Evolutionary conservation across 2,329 filamentous ascomycete genomes (phyloP), one percentile per base, ranked within the genome.

Genomic region (Calonectria pseudoreteaudii): DNA sequence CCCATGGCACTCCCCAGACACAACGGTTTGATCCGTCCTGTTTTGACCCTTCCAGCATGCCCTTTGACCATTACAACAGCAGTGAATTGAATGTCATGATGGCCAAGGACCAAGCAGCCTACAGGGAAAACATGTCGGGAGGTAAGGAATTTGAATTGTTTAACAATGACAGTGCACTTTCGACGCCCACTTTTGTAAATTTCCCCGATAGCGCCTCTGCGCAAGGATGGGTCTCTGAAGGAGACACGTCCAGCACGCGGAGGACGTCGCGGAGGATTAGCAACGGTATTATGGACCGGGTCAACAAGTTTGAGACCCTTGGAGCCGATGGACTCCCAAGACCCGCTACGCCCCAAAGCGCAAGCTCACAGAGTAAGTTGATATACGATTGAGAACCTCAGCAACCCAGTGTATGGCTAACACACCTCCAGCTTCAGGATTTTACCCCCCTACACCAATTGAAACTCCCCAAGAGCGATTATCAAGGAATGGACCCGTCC

Each of bases 361-460:
- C 93, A 84, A 90, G 90, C 84, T 87, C 85, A 80, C 86, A 86
- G 79, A 87, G 93, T 94, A 86, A 86, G 91, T 79, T 60, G 52
- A 10, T 41, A n/a, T 18, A 18, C 8, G 16, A 20, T 4, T 31
- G 30, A 28, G 49, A 49, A 30, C 38, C 28, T 16, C 38, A 16
- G 26, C 50, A 38, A 28, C 26, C 38, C 4, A 0, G 28, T 4
- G 11, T 67, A 30, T 62, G 14, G 62, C 65, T 70, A 58, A 74
- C 41, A 75, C 52, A 16, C 41, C 58, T 30, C n/a, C 10, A 50
- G 64, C 64, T 30, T 67, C 72, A 92, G 92, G 86, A 77, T 93
- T 91, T 79, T 90, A 91, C 76, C 93, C 93, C 71, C 90, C 92
- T 58, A 94, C 93, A 34, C 93, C 93, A 68, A 90, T 89, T 79